Base-by-base conservation (phyloP, 352 stramenopile genomes). In the Peronospora belbahrii region DNA sequence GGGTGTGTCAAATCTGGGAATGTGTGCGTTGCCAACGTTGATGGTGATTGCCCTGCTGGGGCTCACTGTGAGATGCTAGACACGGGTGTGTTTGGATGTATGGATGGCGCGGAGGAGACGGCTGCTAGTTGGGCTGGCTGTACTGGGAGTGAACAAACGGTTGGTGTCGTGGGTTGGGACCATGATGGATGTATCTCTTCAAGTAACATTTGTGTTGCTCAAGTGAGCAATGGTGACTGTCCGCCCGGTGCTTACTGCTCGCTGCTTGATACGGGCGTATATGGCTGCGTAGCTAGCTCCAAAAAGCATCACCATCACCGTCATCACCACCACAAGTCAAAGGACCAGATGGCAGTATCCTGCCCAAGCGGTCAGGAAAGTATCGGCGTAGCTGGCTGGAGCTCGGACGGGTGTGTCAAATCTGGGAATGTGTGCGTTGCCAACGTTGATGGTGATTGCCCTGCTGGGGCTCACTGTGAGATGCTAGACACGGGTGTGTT, bases 221-320 rank as follows among this genome's bases (percentile, higher is more conserved):
- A 62, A n/a, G 52, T 59, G 15, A 61, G 48, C 47, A 59, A 55
- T 15, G 42, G 52, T 2, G 49, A 52, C 6, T 62, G 54, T 15
- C 53, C 53, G 0, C 5, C 6, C 0, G 62, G 58, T 2, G 48
- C 62, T 10, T 52, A 50, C 11, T 71, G 62, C 53, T 43, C 24
- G 18, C 13, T 47, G 11, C 37, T 71, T 14, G 46, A 58, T 47
- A 63, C 58, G 5, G 58, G 58, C 17, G 58, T 65, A 8, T 69
- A 52, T 37, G 63, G 59, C 35, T 72, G 63, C 33, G 35, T 61
- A 0, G 44, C 49, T 13, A 51, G 17, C 23, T 49, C 51, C 13
- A 36, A 56, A 15, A 27, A 27, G 23, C 23, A 6, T 27, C 46
- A 48, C 23, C 48, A 31, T 15, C 28, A 52, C 33, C 45, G 13